Evolutionary conservation across 257 asterid genomes (phyloP).

Genomic region (Nyctanthes arbortristis): DNA sequence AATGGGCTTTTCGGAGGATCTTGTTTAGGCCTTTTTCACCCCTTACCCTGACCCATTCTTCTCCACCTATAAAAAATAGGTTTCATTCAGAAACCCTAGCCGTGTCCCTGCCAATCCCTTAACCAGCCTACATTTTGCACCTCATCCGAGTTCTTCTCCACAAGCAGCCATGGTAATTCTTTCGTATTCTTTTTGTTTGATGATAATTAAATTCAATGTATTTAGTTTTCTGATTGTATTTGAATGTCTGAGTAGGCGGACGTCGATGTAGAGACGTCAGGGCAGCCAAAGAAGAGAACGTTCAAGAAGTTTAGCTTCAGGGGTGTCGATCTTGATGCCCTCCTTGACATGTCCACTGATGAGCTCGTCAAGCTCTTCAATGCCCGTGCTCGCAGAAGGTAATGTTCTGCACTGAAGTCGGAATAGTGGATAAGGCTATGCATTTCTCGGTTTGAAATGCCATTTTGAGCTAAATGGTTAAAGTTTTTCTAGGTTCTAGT

Average conservation of each 20-base stretch:
- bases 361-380: constrained; percentile 30
- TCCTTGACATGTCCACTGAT: constrained; percentile 35
- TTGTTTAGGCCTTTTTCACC: neutral
- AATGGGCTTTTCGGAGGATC: neutral
- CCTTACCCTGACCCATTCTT: neutral
- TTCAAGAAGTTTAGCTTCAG: constrained; percentile 59
- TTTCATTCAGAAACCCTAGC: neutral
- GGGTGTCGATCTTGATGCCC: constrained; percentile 52
- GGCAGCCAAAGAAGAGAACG: constrained; percentile 49
- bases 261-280: constrained; percentile 37
- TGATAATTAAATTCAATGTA: neutral
- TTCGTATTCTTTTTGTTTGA: neutral
- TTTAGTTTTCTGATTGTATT: neutral
- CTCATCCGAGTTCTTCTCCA: neutral
- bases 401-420: neutral
- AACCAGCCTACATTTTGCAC: neutral
- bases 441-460: neutral
- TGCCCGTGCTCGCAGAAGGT: constrained; percentile 33
- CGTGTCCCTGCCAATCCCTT: neutral
- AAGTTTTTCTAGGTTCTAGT: neutral
- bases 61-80: neutral
- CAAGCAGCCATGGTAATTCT: constrained; percentile 19
- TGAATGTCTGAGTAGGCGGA: constrained; percentile 35
- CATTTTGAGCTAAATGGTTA: neutral
- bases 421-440: neutral